Evolutionary conservation across 768 basidiomycete genomes (phyloP), one percentile per base, ranked within the genome.

Genomic region (Suillus placidus): DNA sequence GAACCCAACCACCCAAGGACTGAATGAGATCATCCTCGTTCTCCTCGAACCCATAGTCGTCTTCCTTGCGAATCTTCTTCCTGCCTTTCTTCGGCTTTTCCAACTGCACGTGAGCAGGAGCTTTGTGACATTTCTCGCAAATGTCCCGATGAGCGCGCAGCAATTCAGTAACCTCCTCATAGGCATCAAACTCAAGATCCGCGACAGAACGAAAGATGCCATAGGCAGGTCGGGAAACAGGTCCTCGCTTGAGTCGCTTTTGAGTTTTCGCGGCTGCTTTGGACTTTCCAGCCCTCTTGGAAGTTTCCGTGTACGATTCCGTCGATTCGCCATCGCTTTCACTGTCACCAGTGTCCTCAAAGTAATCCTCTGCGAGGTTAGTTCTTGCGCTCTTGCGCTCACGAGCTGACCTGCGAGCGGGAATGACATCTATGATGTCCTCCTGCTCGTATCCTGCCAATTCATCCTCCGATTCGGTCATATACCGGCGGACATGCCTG

Each of bases 1-100:
- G 84, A 68, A 94, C 87, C 93, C 93, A 95, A 34, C 93, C 93
- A 14, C 93, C 93, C 55, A 90, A 77, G 8, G 75, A 73, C 14
- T 67, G 77, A 12, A 87, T 77, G 57, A 77, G 80, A 43, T 86
- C 84, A 43, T 82, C 78, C 51, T 89, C 88, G 37, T 86, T 82
- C 23, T 84, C 86, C 12, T 76, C 71, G 4, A 68, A 63, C 60
- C 87, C 89, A 49, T 83, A 82, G 40, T 85, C 82, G 63, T 83
- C 84, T n/a, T 83, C 81, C 72, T 77, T 84, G 60, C 76, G 80
- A 57, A 64, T 61, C 56, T 78, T 81, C 66, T 70, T 76, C 61
- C 80, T 85, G 60, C 79, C 79, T 69, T 78, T 82, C 45, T 35
- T 68, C 61, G 76, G 79, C 49, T 70, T 74, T 60, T 73, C 74